Conservation (phyloP, 805 yeast genomes). For the Ogataea parapolymorpha region DNA sequence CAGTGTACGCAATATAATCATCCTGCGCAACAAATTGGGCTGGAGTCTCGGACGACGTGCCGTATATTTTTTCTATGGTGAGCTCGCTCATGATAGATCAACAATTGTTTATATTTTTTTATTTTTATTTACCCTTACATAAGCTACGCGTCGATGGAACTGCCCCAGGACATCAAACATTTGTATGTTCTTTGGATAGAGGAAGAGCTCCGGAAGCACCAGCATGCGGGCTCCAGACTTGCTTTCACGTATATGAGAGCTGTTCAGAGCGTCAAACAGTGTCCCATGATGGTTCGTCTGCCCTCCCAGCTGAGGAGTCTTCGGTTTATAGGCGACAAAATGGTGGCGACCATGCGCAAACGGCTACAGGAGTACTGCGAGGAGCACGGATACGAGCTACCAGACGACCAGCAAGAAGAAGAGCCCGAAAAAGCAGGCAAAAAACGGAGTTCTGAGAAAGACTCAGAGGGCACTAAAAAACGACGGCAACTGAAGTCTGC, state of each 20-base stretch:
- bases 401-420: slow-evolving; percentile 29
- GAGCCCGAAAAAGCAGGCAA: slow-evolving; percentile 5
- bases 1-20: slow-evolving; percentile 48
- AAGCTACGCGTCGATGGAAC: slow-evolving; percentile 32
- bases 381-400: slow-evolving; percentile 46
- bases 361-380: slow-evolving; percentile 53
- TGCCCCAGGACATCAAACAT: slow-evolving; percentile 47
- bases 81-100: slow-evolving; percentile 19
- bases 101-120: slow-evolving; percentile 8
- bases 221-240: slow-evolving; percentile 47
- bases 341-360: slow-evolving; percentile 48
- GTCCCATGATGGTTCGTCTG: slow-evolving; percentile 43
- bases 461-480: slow-evolving; percentile 3
- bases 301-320: slow-evolving; percentile 59
- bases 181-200: slow-evolving; percentile 59
- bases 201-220: slow-evolving; percentile 45
- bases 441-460: slow-evolving; percentile 3
- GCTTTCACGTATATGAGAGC: slow-evolving; percentile 57
- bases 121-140: slow-evolving; percentile 2
- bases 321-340: slow-evolving; percentile 70
- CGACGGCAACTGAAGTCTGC: slow-evolving; percentile 16
- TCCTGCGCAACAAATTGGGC: slow-evolving; percentile 40
- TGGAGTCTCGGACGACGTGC: slow-evolving; percentile 44
- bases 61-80: slow-evolving; percentile 35
- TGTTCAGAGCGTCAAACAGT: slow-evolving; percentile 43